These are phyloP conservation scores for Sugiyamaella paludigena DNA, from an alignment of 1,139 yeast species.

Conservation along the genomic window DNA sequence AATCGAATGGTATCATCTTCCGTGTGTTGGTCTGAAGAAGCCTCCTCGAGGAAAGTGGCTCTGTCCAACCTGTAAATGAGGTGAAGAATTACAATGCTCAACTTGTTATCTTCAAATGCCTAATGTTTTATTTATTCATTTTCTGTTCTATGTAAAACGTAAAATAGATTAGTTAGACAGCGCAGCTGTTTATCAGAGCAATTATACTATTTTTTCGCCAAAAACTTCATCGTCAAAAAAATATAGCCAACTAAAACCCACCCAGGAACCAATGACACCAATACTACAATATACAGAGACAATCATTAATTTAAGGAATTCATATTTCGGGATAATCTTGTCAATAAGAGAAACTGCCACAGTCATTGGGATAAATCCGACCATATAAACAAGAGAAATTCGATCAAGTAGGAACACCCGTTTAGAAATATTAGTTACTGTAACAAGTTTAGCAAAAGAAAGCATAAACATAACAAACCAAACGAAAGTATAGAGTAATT, in stretches of 20 bases:
- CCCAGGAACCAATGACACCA: conserved; percentile 87
- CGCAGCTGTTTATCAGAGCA: too few relatives aligned
- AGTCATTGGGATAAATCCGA: conserved; percentile 67
- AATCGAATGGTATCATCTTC: conserved; percentile 76
- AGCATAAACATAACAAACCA: conserved; percentile 81
- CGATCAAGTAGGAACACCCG: conserved; percentile 69
- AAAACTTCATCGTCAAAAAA: conserved; percentile 49
- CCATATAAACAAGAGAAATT: conserved; percentile 61
- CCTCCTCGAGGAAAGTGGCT: conserved; percentile 40
- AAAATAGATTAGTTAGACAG: too few relatives aligned
- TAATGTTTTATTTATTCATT: background rate
- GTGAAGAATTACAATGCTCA: too few relatives aligned
- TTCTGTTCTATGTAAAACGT: too few relatives aligned
- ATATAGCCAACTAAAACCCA: conserved; percentile 83
- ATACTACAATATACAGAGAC: conserved; percentile 82
- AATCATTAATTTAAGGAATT: conserved; percentile 76
- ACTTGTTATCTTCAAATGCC: too few relatives aligned
- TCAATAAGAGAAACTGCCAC: conserved; percentile 53
- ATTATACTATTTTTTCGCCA: too few relatives aligned
- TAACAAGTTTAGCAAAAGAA: conserved; percentile 65
- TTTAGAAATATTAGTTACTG: conserved; percentile 51
- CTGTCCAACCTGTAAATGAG: conserved; percentile 33
- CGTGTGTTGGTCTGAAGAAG: conserved; percentile 63
- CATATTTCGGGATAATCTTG: conserved; percentile 46
- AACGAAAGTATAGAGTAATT: conserved; percentile 71